Evolutionary conservation across 2,329 filamentous ascomycete species (phyloP), one percentile per base, ranked within the genome.

Genomic region (Fusarium sp.): DNA sequence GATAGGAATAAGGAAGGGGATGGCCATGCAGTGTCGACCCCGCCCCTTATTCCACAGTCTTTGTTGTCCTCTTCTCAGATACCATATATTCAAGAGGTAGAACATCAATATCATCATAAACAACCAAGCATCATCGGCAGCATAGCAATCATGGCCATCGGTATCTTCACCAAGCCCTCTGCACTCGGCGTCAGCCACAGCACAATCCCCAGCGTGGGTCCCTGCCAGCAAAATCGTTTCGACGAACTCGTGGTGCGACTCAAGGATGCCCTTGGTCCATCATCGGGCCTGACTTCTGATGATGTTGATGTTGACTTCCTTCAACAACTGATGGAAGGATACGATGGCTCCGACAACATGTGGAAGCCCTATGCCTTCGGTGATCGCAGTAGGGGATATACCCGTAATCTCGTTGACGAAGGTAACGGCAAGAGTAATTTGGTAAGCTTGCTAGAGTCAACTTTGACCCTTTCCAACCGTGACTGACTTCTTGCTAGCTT

Each of bases 341-440:
- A 98, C 82, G 81, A 87, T 57, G 94, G 93, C 53, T 84, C 90
- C 44, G 86, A 91, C 63, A 82, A 85, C 32, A 91, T 95, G 63
- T 98, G 95, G 95, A 80, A 84, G 60, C 87, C 86, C 71, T 98
- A 94, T 83, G 93, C 93, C 35, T 88, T 96, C 76, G 88, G 88
- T n/a, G 92, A 97, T 78, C 76, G 84, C 24, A 90, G 87, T 72
- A 87, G 91, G 77, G 88, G 89, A 3, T 98, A 98, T 82, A 98
- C 95, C 18, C 86, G 95, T 63, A 98, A 98, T 80, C 88, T 98
- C 8, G 94, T 98, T 50, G 94, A 97, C 79, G 92, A 95, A 80
- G 94, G 95, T 6, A 98, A 98, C 77, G 94, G 84, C 67, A 94
- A 93, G 82, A 91, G 90, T 79, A 94, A 94, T 78, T 81, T 94